These are phyloP conservation scores for Beauveria bassiana DNA, from an alignment of 2,329 filamentous ascomycete genomes.

Conservation along the genomic window DNA sequence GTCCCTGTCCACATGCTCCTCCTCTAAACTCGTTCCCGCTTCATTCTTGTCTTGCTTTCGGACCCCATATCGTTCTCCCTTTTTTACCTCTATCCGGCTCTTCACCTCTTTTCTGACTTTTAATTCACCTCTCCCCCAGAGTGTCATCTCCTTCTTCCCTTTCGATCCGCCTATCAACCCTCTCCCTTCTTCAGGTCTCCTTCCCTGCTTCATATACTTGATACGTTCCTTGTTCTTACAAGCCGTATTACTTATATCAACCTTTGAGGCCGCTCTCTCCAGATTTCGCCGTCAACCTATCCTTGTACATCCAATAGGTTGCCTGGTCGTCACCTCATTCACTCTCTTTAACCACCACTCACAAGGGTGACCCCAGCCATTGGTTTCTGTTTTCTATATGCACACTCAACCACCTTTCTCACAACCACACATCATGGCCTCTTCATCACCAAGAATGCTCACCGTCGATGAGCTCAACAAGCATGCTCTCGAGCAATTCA, in stretches of 20 bases:
- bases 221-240: conserved; percentile 1
- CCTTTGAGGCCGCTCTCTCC: neutral
- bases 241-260: conserved; percentile 5
- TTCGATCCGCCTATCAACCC: neutral
- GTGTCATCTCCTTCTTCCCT: neutral
- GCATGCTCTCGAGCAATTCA: conserved; percentile 69
- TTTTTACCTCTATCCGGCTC: neutral
- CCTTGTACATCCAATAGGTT: neutral
- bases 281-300: neutral
- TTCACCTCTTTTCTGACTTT: neutral
- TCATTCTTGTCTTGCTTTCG: conserved; percentile 4
- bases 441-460: conserved; percentile 30
- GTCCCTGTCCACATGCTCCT: conserved; percentile 7
- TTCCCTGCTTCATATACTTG: conserved; percentile 1
- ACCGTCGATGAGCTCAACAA: conserved; percentile 55
- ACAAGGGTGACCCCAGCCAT: neutral
- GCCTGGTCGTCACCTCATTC: neutral
- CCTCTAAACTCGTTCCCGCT: neutral
- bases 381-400: neutral
- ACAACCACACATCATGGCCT: conserved; percentile 35
- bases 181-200: conserved; percentile 4
- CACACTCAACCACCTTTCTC: neutral
- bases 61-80: conserved; percentile 4
- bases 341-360: conserved; percentile 4
- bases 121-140: conserved; percentile 2